A percentile compares a stretch with the other conserved stretches of the same genome.
phyloP scores from a whole-genome alignment of 345 rosid species.

The Pelargonium nanum region DNA sequence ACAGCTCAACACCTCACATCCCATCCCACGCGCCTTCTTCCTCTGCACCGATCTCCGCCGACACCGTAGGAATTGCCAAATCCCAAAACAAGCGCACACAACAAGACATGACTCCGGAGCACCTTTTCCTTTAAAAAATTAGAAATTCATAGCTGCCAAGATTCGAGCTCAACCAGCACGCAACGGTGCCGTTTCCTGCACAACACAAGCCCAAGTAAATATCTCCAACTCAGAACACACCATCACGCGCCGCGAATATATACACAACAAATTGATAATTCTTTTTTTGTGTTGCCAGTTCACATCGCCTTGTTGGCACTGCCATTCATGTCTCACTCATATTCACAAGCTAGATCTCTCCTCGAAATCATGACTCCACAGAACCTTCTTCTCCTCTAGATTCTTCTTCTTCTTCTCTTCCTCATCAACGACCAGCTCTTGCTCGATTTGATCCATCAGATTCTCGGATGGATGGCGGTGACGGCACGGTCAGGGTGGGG shows the following conservation, averaged over 20 bases:
- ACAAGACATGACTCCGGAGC: background rate
- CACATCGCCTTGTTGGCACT: background rate
- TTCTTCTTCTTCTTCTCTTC: background rate
- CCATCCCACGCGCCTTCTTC: background rate
- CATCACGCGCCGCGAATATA: constrained; percentile 7
- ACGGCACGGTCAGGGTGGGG: constrained; percentile 70
- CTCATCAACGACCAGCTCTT: background rate
- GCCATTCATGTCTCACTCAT: constrained; percentile 5
- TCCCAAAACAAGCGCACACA: background rate
- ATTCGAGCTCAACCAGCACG: constrained; percentile 27
- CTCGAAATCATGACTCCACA: constrained; percentile 8
- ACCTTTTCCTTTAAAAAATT: background rate
- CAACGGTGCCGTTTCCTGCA: constrained; percentile 33
- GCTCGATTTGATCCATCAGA: background rate
- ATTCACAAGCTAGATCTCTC: constrained; percentile 33
- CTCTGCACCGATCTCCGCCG: constrained; percentile 24
- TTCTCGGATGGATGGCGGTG: constrained; percentile 62
- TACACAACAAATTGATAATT: background rate
- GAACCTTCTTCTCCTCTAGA: constrained; percentile 9
- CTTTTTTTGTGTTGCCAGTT: constrained; percentile 5
- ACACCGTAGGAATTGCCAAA: constrained; percentile 12
- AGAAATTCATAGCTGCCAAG: constrained; percentile 7
- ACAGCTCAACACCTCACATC: background rate
- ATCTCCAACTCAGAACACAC: constrained; percentile 15
- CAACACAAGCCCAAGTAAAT: background rate